These are phyloP conservation scores for Diplodia intermedia DNA, from an alignment of 2,329 filamentous ascomycete genomes.

Conservation along the genomic window DNA sequence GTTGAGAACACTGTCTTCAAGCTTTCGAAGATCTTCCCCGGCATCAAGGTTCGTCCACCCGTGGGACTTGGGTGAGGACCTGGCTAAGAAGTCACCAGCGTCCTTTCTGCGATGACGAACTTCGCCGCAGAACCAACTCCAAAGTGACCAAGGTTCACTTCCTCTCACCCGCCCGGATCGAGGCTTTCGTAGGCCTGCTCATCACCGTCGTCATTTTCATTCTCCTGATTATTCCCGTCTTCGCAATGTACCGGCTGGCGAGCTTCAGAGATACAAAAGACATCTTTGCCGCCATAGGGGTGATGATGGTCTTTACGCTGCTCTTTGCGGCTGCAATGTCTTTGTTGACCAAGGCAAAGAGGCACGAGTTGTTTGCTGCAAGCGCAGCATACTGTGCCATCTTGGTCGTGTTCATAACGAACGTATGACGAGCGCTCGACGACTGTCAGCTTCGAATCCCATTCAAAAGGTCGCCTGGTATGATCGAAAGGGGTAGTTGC, in stretches of 20 bases:
- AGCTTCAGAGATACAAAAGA: conserved; percentile 33
- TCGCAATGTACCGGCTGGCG: conserved; percentile 40
- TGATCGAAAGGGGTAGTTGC: no score
- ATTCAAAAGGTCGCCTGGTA: no score
- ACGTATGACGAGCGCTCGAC: no score
- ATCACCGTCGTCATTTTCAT: conserved; percentile 43
- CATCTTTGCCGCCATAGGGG: conserved; percentile 41
- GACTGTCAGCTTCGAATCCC: no score
- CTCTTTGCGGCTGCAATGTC: conserved; percentile 49
- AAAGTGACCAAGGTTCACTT: conserved; percentile 36
- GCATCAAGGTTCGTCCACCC: not conserved
- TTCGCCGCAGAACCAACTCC: conserved; percentile 37
- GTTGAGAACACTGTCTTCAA: conserved; percentile 36
- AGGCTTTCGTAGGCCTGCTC: conserved; percentile 41
- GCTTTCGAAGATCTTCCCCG: conserved; percentile 32
- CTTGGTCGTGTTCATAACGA: conserved; percentile 50
- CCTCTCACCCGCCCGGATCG: conserved; percentile 40
- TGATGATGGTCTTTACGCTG: conserved; percentile 44
- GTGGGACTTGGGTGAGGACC: not conserved
- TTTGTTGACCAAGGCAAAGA: conserved; percentile 45
- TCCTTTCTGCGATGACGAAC: conserved; percentile 40
- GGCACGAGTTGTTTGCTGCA: conserved; percentile 50
- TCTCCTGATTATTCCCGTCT: conserved; percentile 42
- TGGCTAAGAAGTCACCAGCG: conserved; percentile 33
- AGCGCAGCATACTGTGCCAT: conserved; percentile 50